These are phyloP conservation scores for Colletotrichum phormii DNA, from an alignment of 2,329 filamentous ascomycete species.

Conservation along the genomic window DNA sequence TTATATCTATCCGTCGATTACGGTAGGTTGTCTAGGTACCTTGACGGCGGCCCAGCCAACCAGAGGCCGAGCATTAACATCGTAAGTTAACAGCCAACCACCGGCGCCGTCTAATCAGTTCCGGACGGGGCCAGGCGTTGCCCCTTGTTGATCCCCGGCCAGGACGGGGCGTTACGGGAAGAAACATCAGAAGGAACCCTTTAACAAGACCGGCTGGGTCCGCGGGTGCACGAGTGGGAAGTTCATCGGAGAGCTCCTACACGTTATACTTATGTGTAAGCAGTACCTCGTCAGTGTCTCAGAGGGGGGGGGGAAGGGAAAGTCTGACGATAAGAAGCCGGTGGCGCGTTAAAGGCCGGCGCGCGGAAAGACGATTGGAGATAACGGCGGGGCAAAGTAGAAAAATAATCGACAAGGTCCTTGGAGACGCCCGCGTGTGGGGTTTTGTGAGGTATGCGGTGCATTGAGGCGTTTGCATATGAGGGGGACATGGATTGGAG, in stretches of 20 bases:
- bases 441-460: conserved; percentile 12
- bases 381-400: conserved; percentile 38
- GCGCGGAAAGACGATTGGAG: conserved; percentile 7
- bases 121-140: neutral
- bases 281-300: no score
- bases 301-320: neutral
- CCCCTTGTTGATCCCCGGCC: conserved; percentile 17
- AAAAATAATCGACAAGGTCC: conserved; percentile 17
- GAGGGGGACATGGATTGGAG: conserved; percentile 24
- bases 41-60: conserved; percentile 14
- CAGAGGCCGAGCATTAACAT: conserved; percentile 18
- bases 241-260: conserved; percentile 28
- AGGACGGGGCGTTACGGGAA: neutral
- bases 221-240: conserved; percentile 13
- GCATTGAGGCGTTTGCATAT: neutral
- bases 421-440: conserved; percentile 30
- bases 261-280: conserved; percentile 30
- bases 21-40: no score
- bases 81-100: conserved; percentile 16
- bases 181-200: neutral
- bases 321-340: conserved; percentile 17
- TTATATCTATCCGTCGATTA: conserved; percentile 23
- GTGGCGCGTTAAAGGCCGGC: neutral
- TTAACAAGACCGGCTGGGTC: conserved; percentile 1
- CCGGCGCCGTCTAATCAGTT: neutral